Evolutionary conservation across 108 stramenopile genomes (phyloP), one percentile per base, ranked within the genome.

Genomic region (Nannochloropsis salina): DNA sequence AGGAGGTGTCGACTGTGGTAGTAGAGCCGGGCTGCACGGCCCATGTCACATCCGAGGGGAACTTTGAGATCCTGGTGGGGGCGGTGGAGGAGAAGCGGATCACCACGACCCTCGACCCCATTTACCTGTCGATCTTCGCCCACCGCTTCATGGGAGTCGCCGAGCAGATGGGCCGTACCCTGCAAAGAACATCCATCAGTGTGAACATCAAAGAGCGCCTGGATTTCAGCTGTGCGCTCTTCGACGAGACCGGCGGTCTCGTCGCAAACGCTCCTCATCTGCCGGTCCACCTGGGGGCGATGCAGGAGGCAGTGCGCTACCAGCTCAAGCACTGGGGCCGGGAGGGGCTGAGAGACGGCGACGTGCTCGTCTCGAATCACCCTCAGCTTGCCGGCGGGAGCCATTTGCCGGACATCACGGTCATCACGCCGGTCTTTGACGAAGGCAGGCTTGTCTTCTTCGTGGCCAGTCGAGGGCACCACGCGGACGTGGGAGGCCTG

Each of bases 191-290:
- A 3, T 87, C 88, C 31, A 91, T 93, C 44, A 95, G 94, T 79
- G 99, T 99, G 51, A 99, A 99, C 88, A 98, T 99, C 92, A 99
- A 99, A 92, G 99, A 99, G 89, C 92, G 99, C 22, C 93, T 99
- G 9, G 99, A 99, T 86, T 99, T 99, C 89, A 82, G 81, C 18
- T 99, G 99, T 84, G 99, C 99, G 43, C 91, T 99, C 41, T 98
- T 99, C 85, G 96, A 95, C 9, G 91, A 92, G 51, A 92, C 96
- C 61, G 97, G 97, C 20, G 99, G 97, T 5, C 90, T 99, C 20
- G 97, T 98, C 31, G 99, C 99, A 12, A 98, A 99, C 90, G 99
- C 99, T 1, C 99, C 99, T 5, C 99, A 99, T 85, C 95, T 99
- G 80, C 99, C 99, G 9, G 97, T 99, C 12, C 99, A 99, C 89